Percentiles rank a stretch among this genome's conserved stretches.
Conservation (phyloP, 108 stramenopile genomes). For the Mediolabrus comicus region DNA sequence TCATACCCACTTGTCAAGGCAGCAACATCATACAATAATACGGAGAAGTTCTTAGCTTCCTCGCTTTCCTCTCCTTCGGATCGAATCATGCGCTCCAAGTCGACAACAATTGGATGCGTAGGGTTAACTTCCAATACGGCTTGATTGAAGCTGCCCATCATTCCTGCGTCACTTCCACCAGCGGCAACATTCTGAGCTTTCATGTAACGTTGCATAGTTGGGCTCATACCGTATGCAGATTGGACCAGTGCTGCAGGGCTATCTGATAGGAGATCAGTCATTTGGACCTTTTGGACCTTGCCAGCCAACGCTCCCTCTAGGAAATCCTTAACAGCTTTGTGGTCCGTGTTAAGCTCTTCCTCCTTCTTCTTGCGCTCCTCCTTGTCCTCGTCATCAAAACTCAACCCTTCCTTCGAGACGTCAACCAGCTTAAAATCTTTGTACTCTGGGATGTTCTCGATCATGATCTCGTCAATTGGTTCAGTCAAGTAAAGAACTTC, state of each 20-base stretch:
- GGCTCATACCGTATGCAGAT: conserved; percentile 96
- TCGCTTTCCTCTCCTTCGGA: conserved; percentile 49
- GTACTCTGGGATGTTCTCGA: conserved; percentile 86
- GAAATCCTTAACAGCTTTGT: conserved; percentile 75
- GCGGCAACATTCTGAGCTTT: conserved; percentile 89
- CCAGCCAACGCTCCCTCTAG: conserved; percentile 76
- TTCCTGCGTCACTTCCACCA: conserved; percentile 65
- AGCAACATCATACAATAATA: conserved; percentile 93
- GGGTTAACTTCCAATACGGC: conserved; percentile 96
- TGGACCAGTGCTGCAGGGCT: conserved; percentile 94
- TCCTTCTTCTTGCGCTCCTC: conserved; percentile 91
- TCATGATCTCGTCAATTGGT: conserved; percentile 96
- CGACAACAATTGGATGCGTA: conserved; percentile 87
- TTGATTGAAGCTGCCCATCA: conserved; percentile 76
- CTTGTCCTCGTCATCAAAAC: conserved; percentile 83
- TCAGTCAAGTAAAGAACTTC: conserved; percentile 94
- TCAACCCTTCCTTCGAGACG: conserved; percentile 90
- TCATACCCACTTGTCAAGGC: conserved; percentile 95
- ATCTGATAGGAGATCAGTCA: conserved; percentile 80
- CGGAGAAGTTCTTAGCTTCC: conserved; percentile 75
- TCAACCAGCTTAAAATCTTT: conserved; percentile 83
- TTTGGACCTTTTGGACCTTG: conserved; percentile 89
- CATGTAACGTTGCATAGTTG: conserved; percentile 99
- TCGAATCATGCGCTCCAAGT: conserved; percentile 67
- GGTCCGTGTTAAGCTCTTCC: conserved; percentile 66